These are phyloP conservation scores for Phaffomyces thermotolerans DNA, from an alignment of 805 yeast genomes.

Conservation along the genomic window DNA sequence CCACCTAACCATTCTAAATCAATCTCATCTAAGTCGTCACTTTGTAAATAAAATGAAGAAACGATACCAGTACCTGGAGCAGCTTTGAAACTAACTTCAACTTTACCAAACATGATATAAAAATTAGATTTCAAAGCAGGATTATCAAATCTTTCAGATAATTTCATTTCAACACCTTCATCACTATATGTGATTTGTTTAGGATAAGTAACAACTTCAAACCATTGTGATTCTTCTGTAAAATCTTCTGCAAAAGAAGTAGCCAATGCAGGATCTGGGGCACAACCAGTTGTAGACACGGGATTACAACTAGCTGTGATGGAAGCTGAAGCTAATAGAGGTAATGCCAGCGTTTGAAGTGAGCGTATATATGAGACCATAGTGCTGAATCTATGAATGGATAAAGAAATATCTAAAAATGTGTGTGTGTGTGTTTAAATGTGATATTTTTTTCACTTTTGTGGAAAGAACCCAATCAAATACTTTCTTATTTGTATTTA, in stretches of 20 bases:
- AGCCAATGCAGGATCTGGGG: constrained; percentile 56
- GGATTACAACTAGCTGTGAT: constrained; percentile 38
- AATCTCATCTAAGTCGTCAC: constrained; percentile 84
- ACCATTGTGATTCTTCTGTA: constrained; percentile 36
- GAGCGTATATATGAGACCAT: background rate
- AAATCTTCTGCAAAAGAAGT: constrained; percentile 48
- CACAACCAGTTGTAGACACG: constrained; percentile 28
- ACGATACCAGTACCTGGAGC: constrained; percentile 76
- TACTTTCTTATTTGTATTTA: too few species aligned
- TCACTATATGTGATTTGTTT: constrained; percentile 37
- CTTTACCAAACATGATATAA: constrained; percentile 83
- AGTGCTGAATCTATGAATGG: background rate
- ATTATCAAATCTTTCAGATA: constrained; percentile 61
- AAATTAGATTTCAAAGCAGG: constrained; percentile 74
- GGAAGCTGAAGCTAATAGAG: constrained; percentile 4
- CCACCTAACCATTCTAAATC: constrained; percentile 87
- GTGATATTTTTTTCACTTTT: background rate
- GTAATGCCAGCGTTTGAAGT: background rate
- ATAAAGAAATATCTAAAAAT: too few species aligned
- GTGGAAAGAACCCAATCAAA: too few species aligned
- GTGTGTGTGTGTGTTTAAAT: background rate
- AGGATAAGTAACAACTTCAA: constrained; percentile 31
- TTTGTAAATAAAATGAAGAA: constrained; percentile 72
- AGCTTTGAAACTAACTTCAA: constrained; percentile 64
- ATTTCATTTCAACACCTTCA: constrained; percentile 56